Evolutionary conservation across 2,329 filamentous ascomycete genomes (phyloP), one percentile per base, ranked within the genome.

Genomic region (Venturia carpophila): DNA sequence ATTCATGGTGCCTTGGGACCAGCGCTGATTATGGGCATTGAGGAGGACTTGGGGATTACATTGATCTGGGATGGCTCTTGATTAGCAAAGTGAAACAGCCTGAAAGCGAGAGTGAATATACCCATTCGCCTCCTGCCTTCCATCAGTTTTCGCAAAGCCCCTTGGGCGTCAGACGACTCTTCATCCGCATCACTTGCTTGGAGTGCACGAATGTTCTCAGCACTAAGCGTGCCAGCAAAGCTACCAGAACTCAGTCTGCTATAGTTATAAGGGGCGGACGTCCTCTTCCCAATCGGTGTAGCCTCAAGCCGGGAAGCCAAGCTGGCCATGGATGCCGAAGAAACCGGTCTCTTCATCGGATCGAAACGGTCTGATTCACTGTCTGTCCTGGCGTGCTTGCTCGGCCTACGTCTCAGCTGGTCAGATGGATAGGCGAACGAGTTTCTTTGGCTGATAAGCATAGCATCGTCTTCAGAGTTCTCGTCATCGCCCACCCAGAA

Each of bases 21-120:
- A 79, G 55, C 77, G 75, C 67, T 78, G 74, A 34, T 79, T 79
- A 68, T 79, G 76, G 6, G 74, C 77, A 65, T 76, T 73, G 11
- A 79, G 71, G 5, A 74, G 73, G 62, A 71, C 73, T 45, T 75
- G 64, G 27, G 64, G 41, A 27, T 65, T 39, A 34, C 55, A 62
- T 55, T 71, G 71, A 65, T 73, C 71, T 73, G 64, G 6, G 27
- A 11, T 55, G 17, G 11, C 63, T 73, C 68, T 73, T 70, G 60
- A 49, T 64, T 21, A 67, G 37, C 21, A 37, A 49, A 27, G 34
- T 37, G 64, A 43, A 15, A 47, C 64, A 15, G 37, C 6, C 15
- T 64, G 39, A 42, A 42, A 34, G 15, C 17, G 7, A 27, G 21
- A 24, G 6, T 42, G 17, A 52, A 52, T 71, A 63, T 75, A 76